phyloP scores from a whole-genome alignment of 1,284 basidiomycete species.

The Ceratobasidium sp. region DNA sequence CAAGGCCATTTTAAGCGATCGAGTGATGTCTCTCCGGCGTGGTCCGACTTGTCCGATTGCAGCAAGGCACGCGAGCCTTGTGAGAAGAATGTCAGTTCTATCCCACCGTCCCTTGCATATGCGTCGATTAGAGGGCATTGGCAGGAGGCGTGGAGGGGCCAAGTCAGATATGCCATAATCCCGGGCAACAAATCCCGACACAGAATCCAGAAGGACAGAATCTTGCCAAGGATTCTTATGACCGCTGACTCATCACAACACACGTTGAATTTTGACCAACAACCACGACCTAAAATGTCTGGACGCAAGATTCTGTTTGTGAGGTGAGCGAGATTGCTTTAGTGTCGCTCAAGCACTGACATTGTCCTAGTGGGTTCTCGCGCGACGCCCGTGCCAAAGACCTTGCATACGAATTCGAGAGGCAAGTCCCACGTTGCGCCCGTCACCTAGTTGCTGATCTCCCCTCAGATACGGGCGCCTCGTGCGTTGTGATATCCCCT shows the following conservation, averaged over 20 bases:
- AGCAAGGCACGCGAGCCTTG: conserved; percentile 20
- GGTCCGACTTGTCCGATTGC: too few relatives aligned
- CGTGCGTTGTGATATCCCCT: conserved; percentile 88
- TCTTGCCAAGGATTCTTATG: too few relatives aligned
- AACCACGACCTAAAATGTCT: conserved; percentile 30
- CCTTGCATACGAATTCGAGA: conserved; percentile 87
- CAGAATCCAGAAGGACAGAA: too few relatives aligned
- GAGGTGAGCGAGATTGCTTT: conserved; percentile 3
- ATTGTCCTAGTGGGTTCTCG: conserved; percentile 72
- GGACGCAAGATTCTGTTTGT: conserved; percentile 40
- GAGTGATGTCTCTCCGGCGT: background rate
- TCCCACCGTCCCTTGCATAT: background rate
- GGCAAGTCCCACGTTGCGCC: conserved; percentile 66
- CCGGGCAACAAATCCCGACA: background rate
- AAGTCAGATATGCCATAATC: conserved; percentile 1
- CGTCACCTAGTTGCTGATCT: conserved; percentile 29
- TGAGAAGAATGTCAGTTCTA: background rate
- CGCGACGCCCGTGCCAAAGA: conserved; percentile 80
- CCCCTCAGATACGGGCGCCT: conserved; percentile 73
- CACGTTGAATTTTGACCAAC: conserved; percentile 38
- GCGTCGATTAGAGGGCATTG: background rate
- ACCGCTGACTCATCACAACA: too few relatives aligned
- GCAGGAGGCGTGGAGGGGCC: background rate
- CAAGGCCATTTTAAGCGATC: conserved; percentile 3
- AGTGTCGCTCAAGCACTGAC: background rate